Conservation (phyloP, 208 protist genomes). For the Acanthamoeba triangularis region DNA sequence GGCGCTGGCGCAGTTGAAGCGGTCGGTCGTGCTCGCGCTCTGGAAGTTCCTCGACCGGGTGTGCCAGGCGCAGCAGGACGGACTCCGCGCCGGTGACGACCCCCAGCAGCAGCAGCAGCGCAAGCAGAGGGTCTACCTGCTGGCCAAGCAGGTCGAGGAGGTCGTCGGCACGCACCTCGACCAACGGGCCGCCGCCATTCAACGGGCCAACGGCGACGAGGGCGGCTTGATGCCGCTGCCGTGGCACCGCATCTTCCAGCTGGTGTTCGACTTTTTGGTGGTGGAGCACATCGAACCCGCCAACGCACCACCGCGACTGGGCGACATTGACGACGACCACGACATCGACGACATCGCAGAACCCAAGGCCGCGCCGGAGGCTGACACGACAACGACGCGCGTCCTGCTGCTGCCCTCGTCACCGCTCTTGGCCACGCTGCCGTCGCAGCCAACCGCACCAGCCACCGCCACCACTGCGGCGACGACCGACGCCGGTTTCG, state of each 20-base stretch:
- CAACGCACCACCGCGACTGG: too few species aligned
- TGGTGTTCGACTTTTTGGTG: conserved; percentile 12
- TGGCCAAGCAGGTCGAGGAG: neutral
- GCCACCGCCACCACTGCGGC: neutral
- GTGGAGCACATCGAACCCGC: neutral
- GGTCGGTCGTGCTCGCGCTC: neutral
- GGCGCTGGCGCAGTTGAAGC: neutral
- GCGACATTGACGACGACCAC: neutral
- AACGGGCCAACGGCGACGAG: neutral
- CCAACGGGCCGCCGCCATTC: neutral
- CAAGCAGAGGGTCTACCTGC: neutral
- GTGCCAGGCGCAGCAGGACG: neutral
- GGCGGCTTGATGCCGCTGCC: neutral
- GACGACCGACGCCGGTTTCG: neutral
- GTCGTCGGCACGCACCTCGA: neutral
- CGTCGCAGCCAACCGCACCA: neutral
- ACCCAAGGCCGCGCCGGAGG: neutral
- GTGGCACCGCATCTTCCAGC: conserved; percentile 20
- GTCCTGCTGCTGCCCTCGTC: neutral
- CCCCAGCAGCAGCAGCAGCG: neutral
- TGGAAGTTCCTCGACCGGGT: neutral
- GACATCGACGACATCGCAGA: neutral
- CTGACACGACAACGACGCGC: neutral
- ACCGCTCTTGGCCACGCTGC: neutral
- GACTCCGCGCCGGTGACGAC: neutral